Base-by-base conservation (phyloP, 495 filamentous ascomycete genomes). In the Lichenothelia convexa region DNA sequence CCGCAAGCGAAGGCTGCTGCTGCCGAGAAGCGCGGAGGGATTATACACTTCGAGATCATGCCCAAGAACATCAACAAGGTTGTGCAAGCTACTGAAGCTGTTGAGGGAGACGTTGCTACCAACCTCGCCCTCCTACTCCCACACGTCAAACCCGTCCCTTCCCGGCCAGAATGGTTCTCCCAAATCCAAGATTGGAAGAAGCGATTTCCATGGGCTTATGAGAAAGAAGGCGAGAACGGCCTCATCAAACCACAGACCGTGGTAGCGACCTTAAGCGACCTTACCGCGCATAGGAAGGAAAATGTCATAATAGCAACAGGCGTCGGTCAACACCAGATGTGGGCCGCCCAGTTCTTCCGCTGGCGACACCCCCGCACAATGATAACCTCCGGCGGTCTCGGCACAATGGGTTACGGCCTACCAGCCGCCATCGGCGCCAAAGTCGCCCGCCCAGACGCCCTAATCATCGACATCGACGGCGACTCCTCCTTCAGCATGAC, bases 401-500 rank as follows among this genome's bases (percentile, higher is more conserved):
- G 87, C 32, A 95, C 87, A 8, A 94, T 95, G 87, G 87, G 87
- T 33, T 95, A 65, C 58, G 87, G 87, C 39, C 73, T 94, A 22
- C 87, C 87, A 9, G 79, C 83, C 2, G 80, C 87, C 35, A 93
- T 94, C 48, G 87, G 87, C 21, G 87, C 85, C 40, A 92, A 93
- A 54, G 81, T 95, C 23, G 87, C 84, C 13, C 67, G 71, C 17
- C 83, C 86, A 1, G 81, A 93, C 22, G 67, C 73, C 27, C 67
- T 91, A 32, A 86, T 94, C 38, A 76, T 93, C 45, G 84, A 95
- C 51, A 86, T 95, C 48, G 86, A 93, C 52, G 87, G 86, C 36
- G 86, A 94, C 55, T 84, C 87, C 20, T 92, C 83, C n/a, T 92
- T 94, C 62, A 73, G 73, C 60, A 95, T 95, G 87, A 93, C 87